Evolutionary conservation across 2,329 filamentous ascomycete genomes (phyloP).

Genomic region (Trichophyton simii): DNA sequence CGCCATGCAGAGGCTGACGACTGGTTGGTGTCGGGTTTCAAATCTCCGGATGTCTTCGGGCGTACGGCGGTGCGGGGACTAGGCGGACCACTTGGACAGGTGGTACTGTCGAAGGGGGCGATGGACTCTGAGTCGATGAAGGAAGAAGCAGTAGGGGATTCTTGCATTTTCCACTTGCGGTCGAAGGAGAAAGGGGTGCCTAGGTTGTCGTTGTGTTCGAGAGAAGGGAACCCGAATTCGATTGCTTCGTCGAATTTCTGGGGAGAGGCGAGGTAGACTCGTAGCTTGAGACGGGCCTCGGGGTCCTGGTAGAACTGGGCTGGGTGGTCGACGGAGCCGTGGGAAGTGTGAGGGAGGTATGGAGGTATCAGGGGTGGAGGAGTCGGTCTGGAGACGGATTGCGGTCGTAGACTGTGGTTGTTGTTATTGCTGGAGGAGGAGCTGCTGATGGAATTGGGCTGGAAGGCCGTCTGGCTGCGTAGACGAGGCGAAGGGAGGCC

Average conservation of each 20-base stretch:
- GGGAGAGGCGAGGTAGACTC: conserved; percentile 73
- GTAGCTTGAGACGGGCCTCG: conserved; percentile 72
- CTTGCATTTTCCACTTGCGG: conserved; percentile 29
- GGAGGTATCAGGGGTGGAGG: conserved; percentile 18
- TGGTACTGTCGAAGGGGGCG: neutral
- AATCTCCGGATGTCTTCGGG: conserved; percentile 6
- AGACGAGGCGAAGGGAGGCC: conserved; percentile 29
- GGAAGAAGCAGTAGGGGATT: conserved; percentile 23
- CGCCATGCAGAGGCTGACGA: neutral
- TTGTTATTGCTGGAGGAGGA: neutral
- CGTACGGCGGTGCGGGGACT: conserved; percentile 4
- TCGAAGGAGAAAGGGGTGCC: conserved; percentile 14
- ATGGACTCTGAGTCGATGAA: neutral
- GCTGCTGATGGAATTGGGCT: conserved; percentile 22
- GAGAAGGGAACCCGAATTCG: conserved; percentile 72
- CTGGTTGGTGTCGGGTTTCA: neutral
- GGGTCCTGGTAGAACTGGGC: conserved; percentile 83
- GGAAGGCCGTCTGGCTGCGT: conserved; percentile 18
- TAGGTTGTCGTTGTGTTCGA: conserved; percentile 25
- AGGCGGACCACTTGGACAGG: neutral
- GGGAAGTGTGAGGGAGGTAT: conserved; percentile 39
- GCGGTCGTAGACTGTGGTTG: conserved; percentile 22
- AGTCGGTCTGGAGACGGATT: conserved; percentile 30
- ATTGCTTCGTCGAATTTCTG: conserved; percentile 94
- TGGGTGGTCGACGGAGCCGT: conserved; percentile 51